Evolutionary conservation across 306 rosid genomes (phyloP), one percentile per base, ranked within the genome.

Genomic region (Ammopiptanthus mongolicus): DNA sequence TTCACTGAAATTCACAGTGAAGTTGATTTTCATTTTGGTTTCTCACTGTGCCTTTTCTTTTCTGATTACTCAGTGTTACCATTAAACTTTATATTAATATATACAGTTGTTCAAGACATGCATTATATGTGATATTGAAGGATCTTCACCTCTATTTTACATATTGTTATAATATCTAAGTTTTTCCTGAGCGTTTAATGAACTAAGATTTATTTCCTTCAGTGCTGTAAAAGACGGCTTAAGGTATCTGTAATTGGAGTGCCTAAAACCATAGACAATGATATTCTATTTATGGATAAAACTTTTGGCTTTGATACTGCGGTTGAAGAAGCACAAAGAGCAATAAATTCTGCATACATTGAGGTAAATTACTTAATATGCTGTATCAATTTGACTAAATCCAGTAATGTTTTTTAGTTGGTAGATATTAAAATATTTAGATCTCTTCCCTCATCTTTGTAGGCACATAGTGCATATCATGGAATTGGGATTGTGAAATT

Each of bases 391-490:
- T 44, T 48, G 68, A 69, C 36, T 28, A 28, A 71, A 73, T 11
- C 19, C 15, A 6, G 12, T 33, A 17, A 14, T 57, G n/a, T 19
- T 62, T 52, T 60, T 36, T 10, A 52, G 52, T 72, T 50, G 39
- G 64, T 76, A 37, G 25, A 14, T 75, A 51, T 22, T 79, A 63
- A 22, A 14, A 63, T 68, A 51, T 74, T 69, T 34, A 65, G 19
- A 72, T 29, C 66, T 60, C 69, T 67, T 76, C 52, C 39, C 65
- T 63, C 71, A 46, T 83, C 62, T 83, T 74, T 25, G 39, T 61
- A 95, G 99, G 99, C 99, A 41, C 97, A 95, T 73, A 95, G 99
- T 80, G 99, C 98, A 46, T 95, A 90, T 84, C 99, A 90, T 83
- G 99, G 99, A 42, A 82, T 95, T 47, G 99, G 99, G 50, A 46